Evolutionary conservation across 208 protist genomes (phyloP).

Genomic region (Crithidia bombi): DNA sequence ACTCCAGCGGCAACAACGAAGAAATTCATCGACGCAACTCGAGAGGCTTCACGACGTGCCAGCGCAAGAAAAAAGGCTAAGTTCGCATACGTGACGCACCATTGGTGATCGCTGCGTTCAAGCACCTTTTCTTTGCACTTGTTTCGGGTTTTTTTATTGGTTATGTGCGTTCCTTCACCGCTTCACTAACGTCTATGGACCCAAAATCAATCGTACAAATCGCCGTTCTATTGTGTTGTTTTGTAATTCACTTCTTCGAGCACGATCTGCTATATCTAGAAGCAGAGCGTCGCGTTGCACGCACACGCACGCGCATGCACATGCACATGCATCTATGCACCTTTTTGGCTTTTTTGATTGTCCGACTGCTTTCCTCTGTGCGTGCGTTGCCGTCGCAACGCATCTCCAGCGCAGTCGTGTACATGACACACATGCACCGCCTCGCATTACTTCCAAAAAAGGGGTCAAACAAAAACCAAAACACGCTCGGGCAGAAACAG

Average conservation of each 20-base stretch:
- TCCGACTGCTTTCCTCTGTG: too few relatives aligned
- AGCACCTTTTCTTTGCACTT: background rate
- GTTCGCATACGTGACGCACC: too few relatives aligned
- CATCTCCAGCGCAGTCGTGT: background rate
- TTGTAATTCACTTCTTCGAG: constrained; percentile 4
- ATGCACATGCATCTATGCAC: constrained; percentile 10
- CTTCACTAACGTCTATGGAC: constrained; percentile 15
- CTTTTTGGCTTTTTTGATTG: too few relatives aligned
- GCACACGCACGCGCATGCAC: constrained; percentile 4
- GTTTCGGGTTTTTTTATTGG: background rate
- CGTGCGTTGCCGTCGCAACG: background rate
- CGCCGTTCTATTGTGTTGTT: constrained; percentile 25
- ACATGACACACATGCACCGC: too few relatives aligned
- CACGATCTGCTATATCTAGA: background rate
- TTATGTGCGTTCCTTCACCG: background rate
- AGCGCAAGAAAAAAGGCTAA: too few relatives aligned
- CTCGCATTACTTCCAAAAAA: too few relatives aligned
- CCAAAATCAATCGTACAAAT: constrained; percentile 21
- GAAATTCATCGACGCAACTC: too few relatives aligned
- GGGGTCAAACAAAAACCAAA: too few relatives aligned
- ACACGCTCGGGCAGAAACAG: too few relatives aligned
- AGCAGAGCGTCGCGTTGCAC: constrained; percentile 7
- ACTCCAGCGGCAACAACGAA: too few relatives aligned
- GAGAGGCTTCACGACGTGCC: too few relatives aligned
- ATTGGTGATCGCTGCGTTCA: too few relatives aligned